These are phyloP conservation scores for Cystobasidium slooffiae DNA, from an alignment of 1,284 basidiomycete genomes.

Conservation along the genomic window DNA sequence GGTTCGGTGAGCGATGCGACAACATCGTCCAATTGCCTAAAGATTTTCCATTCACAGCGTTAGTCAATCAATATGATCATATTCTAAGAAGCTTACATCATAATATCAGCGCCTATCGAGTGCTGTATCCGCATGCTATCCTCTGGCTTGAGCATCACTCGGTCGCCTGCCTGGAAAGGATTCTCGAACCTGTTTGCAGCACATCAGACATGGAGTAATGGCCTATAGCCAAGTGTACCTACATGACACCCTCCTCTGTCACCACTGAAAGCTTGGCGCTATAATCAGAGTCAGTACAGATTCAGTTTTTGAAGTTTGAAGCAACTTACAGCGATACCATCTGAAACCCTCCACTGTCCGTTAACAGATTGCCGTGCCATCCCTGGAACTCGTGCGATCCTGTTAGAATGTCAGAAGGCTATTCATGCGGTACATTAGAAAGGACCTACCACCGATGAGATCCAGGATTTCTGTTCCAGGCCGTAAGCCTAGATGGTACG, in stretches of 20 bases:
- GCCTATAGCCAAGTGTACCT: constrained; percentile 53
- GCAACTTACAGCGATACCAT: constrained; percentile 70
- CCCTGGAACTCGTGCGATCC: constrained; percentile 77
- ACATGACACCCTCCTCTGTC: constrained; percentile 77
- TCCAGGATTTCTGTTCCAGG: constrained; percentile 73
- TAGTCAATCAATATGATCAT: not conserved
- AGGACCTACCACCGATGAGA: constrained; percentile 65
- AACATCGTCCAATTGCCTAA: constrained; percentile 76
- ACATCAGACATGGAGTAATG: not conserved
- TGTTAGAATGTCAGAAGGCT: constrained; percentile 9
- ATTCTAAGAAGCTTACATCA: constrained; percentile 63
- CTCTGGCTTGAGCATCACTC: constrained; percentile 63
- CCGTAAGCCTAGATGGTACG: constrained; percentile 78
- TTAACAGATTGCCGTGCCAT: constrained; percentile 78
- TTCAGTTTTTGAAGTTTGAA: not conserved
- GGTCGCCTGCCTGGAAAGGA: constrained; percentile 54
- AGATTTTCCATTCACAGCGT: not conserved
- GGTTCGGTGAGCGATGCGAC: constrained; percentile 55
- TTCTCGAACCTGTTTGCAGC: constrained; percentile 24
- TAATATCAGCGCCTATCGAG: constrained; percentile 82
- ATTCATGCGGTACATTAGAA: not conserved
- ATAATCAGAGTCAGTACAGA: not conserved
- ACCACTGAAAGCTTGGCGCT: constrained; percentile 66
- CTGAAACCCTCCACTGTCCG: constrained; percentile 75
- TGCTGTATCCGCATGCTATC: constrained; percentile 76